phyloP scores from a whole-genome alignment of 345 rosid species.

The Ricinus communis region DNA sequence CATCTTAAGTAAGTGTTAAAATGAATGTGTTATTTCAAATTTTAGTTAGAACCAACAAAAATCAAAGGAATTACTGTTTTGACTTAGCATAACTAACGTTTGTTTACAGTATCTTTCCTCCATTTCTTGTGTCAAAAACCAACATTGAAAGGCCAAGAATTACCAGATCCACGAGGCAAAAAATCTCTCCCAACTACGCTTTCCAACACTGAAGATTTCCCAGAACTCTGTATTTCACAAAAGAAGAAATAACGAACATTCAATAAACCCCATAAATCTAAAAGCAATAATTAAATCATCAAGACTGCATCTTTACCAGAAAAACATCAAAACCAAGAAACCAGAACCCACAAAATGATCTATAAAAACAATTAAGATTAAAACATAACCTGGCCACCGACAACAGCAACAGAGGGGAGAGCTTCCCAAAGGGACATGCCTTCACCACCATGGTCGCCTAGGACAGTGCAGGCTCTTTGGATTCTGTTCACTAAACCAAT shows the following conservation, averaged over 20 bases:
- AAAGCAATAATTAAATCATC: slow-evolving; percentile 3
- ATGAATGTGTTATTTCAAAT: not conserved
- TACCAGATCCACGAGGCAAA: slow-evolving; percentile 99
- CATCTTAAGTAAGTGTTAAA: not conserved
- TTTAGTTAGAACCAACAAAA: not conserved
- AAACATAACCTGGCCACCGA: slow-evolving; percentile 84
- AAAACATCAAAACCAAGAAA: not conserved
- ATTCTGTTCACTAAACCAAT: slow-evolving; percentile 91
- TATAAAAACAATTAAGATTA: not conserved
- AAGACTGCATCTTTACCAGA: not conserved
- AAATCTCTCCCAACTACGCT: slow-evolving; percentile 97
- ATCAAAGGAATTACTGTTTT: not conserved
- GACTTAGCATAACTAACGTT: slow-evolving; percentile 21
- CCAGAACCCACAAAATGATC: not conserved
- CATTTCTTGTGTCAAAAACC: not conserved
- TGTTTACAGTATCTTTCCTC: too few relatives aligned
- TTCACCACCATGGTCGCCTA: slow-evolving; percentile 97
- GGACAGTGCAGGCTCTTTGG: slow-evolving; percentile 95
- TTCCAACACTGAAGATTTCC: slow-evolving; percentile 95
- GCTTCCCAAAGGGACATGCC: slow-evolving; percentile 99
- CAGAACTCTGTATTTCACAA: slow-evolving; percentile 65
- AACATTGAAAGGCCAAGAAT: not conserved
- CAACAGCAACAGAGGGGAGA: slow-evolving; percentile 94
- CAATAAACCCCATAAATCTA: slow-evolving; percentile 10
- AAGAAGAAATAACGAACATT: not conserved